phyloP scores from a whole-genome alignment of 345 rosid genomes.

The Eucalyptus coolabah region DNA sequence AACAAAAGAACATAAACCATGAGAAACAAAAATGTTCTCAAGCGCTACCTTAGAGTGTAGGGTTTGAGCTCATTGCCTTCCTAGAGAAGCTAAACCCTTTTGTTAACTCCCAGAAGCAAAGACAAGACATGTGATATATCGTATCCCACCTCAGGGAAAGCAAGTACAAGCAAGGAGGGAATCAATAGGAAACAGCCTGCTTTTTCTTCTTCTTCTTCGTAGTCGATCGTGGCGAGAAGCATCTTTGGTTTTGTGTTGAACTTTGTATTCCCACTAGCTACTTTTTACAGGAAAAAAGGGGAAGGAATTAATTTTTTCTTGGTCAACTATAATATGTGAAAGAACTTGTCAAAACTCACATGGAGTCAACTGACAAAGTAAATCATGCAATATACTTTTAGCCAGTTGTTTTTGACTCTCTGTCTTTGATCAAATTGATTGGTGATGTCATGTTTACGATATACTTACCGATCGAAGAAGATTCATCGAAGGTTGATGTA shows the following conservation, averaged over 20 bases:
- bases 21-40: too few species aligned
- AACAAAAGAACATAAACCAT: too few species aligned
- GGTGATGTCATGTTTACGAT: rapidly evolving
- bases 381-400: not conserved
- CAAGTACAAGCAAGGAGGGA: not conserved
- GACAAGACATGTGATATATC: not conserved
- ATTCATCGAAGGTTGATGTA: not conserved
- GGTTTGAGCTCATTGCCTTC: constrained; percentile 6
- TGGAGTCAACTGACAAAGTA: not conserved
- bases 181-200: not conserved
- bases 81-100: not conserved
- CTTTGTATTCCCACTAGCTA: not conserved
- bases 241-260: not conserved
- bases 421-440: not conserved
- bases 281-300: not conserved
- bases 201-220: not conserved
- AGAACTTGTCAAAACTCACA: not conserved
- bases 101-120: constrained; percentile 13
- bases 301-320: not conserved
- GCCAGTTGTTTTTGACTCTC: not conserved
- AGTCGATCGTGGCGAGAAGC: not conserved
- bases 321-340: not conserved
- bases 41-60: not conserved
- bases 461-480: not conserved
- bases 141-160: not conserved